Conservation (phyloP, 179 eudicot genomes). For the Actinidia chinensis region DNA sequence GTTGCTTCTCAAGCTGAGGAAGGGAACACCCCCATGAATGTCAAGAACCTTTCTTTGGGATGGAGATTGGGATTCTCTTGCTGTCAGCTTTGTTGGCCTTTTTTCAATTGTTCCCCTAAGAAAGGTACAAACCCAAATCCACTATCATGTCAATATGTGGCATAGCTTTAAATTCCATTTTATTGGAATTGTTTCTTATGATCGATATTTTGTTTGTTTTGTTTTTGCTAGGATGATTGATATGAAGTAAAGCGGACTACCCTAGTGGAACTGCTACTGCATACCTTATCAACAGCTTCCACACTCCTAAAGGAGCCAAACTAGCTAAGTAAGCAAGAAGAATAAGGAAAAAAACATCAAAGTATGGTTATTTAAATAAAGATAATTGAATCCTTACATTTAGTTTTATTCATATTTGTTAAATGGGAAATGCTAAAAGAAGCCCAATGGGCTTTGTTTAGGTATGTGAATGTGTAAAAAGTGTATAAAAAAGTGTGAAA, state of each 20-base stretch:
- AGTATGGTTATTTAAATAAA: not conserved
- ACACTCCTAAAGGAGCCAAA: slow-evolving; percentile 49
- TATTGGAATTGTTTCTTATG: too few relatives aligned
- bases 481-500: too few relatives aligned
- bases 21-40: slow-evolving; percentile 33
- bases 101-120: slow-evolving; percentile 44
- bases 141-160: too few relatives aligned
- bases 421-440: too few relatives aligned
- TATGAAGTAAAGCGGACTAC: slow-evolving; percentile 40
- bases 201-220: too few relatives aligned
- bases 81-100: slow-evolving; percentile 51
- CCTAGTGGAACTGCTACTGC: slow-evolving; percentile 53
- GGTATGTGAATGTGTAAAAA: too few relatives aligned
- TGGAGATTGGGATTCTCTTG: slow-evolving; percentile 43
- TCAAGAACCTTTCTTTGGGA: slow-evolving; percentile 36
- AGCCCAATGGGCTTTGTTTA: too few relatives aligned
- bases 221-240: slow-evolving; percentile 31
- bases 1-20: slow-evolving; percentile 36
- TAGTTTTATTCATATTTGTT: not conserved
- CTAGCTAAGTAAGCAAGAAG: slow-evolving; percentile 37
- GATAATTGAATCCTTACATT: not conserved
- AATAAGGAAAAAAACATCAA: not conserved
- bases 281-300: slow-evolving; percentile 46
- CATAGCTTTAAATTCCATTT: too few relatives aligned
- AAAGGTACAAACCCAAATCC: slow-evolving; percentile 32